phyloP scores from a whole-genome alignment of 2,329 filamentous ascomycete species.

The Aspergillus niger region DNA sequence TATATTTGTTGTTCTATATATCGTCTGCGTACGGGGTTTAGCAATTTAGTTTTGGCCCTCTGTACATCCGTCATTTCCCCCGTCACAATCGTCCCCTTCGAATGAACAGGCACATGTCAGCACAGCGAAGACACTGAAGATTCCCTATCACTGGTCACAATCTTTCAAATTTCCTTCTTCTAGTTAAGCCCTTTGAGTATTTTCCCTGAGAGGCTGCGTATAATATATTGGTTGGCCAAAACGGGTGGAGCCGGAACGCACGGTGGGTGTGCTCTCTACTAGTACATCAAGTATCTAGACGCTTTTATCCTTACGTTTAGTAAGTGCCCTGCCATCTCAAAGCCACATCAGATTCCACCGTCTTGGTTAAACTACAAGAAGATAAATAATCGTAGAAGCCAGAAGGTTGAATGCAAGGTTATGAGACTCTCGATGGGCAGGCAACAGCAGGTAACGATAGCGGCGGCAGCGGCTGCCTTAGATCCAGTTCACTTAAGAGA shows the following conservation, averaged over 20 bases:
- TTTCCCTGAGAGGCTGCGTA: not conserved
- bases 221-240: not conserved
- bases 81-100: too few species aligned
- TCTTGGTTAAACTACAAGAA: not conserved
- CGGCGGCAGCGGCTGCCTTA: slow-evolving; percentile 5
- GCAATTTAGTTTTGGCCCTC: not conserved
- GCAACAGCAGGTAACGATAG: slow-evolving; percentile 5
- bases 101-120: too few species aligned
- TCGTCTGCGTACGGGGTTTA: not conserved
- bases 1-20: not conserved
- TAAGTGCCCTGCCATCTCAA: not conserved
- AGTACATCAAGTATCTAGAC: not conserved
- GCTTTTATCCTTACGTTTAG: not conserved
- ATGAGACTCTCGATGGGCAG: not conserved
- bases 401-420: not conserved
- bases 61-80: too few species aligned
- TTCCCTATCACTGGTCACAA: too few species aligned
- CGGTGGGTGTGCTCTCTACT: slow-evolving; percentile 9
- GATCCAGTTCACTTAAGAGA: not conserved
- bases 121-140: too few species aligned
- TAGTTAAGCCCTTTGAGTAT: too few species aligned
- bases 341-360: not conserved
- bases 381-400: not conserved
- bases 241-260: slow-evolving; percentile 12
- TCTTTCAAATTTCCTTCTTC: too few species aligned